A percentile compares a stretch with the other conserved stretches of the same genome.
Conservation (phyloP, 73 alveolate genomes). For the Stentor roeselii region DNA sequence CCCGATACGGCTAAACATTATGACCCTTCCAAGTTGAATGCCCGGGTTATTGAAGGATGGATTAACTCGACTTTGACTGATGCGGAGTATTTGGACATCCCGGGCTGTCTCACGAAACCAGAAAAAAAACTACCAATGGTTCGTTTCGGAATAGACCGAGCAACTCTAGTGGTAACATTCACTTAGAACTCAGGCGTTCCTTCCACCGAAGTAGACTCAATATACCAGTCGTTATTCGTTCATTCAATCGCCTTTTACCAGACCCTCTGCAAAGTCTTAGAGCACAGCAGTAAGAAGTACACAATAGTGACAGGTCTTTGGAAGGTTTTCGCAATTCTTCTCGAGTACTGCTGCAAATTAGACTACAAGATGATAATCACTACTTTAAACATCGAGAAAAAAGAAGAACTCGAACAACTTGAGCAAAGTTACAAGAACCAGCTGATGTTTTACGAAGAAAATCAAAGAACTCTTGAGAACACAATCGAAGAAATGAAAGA, state of each 20-base stretch:
- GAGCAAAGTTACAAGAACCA: background rate
- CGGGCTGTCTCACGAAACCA: conserved; percentile 32
- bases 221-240: background rate
- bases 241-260: conserved; percentile 13
- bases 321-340: conserved; percentile 3
- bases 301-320: background rate
- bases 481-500: background rate
- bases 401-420: background rate
- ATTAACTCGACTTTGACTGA: conserved; percentile 55
- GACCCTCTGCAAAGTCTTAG: background rate
- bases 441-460: background rate
- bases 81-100: conserved; percentile 67
- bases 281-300: background rate
- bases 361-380: conserved; percentile 1
- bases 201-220: background rate
- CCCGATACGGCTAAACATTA: background rate
- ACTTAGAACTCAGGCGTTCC: background rate
- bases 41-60: conserved; percentile 60
- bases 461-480: background rate
- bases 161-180: background rate
- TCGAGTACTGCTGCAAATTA: conserved; percentile 21
- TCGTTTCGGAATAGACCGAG: conserved; percentile 5
- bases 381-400: background rate
- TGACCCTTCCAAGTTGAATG: conserved; percentile 31
- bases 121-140: background rate